Evolutionary conservation across 176 grass and related monocot species (phyloP).

Genomic region (Pontederia crassipes): DNA sequence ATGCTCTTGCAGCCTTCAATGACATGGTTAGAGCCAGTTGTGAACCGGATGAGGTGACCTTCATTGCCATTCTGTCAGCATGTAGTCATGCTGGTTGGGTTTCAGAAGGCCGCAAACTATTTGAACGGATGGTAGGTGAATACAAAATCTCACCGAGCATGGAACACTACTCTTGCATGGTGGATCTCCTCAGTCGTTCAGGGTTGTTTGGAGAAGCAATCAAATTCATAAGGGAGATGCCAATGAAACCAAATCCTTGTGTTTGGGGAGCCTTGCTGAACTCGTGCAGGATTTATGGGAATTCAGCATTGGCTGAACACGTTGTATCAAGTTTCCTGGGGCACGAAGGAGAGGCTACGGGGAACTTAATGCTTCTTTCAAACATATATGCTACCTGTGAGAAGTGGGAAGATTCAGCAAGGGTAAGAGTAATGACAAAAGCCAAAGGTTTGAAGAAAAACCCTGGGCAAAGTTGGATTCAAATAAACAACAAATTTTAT

Average conservation of each 20-base stretch:
- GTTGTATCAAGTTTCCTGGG: conserved; percentile 24
- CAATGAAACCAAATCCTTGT: conserved; percentile 30
- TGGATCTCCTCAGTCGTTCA: conserved; percentile 42
- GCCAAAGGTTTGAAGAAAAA: conserved; percentile 46
- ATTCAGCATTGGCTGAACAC: conserved; percentile 22
- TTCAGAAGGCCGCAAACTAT: conserved; percentile 33
- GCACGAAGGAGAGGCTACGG: conserved; percentile 11
- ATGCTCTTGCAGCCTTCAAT: conserved; percentile 28
- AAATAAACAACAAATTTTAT: conserved; percentile 31
- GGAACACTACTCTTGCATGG: conserved; percentile 69
- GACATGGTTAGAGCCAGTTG: conserved; percentile 20
- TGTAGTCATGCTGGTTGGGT: conserved; percentile 40
- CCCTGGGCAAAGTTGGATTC: conserved; percentile 56
- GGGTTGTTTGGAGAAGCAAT: conserved; percentile 36
- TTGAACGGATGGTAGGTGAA: conserved; percentile 30
- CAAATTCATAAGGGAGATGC: conserved; percentile 34
- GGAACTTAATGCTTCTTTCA: conserved; percentile 43
- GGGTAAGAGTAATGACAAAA: conserved; percentile 46
- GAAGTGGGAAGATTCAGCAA: conserved; percentile 47
- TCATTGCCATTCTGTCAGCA: conserved; percentile 29
- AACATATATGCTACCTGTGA: conserved; percentile 46
- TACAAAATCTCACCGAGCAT: conserved; percentile 32
- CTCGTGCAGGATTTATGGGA: conserved; percentile 42
- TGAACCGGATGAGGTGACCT: conserved; percentile 32
- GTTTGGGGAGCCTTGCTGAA: conserved; percentile 54